Conservation (phyloP, 208 protist genomes). For the Balamuthia mandrillaris region DNA sequence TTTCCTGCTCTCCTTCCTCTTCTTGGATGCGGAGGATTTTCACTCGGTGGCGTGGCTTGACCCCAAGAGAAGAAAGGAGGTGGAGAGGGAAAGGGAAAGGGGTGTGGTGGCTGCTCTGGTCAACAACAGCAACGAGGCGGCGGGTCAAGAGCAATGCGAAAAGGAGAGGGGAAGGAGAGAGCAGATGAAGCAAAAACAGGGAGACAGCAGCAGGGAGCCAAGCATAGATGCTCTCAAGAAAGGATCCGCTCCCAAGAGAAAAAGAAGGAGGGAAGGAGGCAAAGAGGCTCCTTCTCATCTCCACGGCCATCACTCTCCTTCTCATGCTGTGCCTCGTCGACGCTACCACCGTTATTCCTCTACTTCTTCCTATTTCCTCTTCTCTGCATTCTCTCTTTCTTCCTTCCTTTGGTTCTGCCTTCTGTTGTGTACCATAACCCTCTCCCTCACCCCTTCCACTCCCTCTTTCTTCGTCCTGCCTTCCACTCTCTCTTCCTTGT, state of each 20-base stretch:
- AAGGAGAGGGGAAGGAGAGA: no score
- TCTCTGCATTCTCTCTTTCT: background rate
- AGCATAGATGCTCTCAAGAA: background rate
- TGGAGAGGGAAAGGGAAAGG: no score
- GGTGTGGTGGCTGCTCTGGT: no score
- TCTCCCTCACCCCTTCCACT: background rate
- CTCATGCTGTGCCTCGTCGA: background rate
- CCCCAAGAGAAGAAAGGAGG: no score
- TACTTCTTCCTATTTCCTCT: background rate
- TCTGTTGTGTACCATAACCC: background rate
- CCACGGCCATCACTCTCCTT: background rate
- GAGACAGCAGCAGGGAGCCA: background rate
- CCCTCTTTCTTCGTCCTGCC: background rate
- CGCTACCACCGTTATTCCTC: no score
- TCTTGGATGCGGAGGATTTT: no score
- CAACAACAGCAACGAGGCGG: no score
- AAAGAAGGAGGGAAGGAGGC: background rate
- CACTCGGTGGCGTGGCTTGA: no score
- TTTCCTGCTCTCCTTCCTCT: no score
- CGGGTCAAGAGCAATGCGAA: no score
- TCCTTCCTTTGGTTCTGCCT: background rate
- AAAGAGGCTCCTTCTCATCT: background rate
- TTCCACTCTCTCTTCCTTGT: background rate
- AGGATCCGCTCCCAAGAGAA: background rate
- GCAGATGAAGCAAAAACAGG: background rate